Conservation (phyloP, 768 basidiomycete genomes). For the Saitozyma podzolica region DNA sequence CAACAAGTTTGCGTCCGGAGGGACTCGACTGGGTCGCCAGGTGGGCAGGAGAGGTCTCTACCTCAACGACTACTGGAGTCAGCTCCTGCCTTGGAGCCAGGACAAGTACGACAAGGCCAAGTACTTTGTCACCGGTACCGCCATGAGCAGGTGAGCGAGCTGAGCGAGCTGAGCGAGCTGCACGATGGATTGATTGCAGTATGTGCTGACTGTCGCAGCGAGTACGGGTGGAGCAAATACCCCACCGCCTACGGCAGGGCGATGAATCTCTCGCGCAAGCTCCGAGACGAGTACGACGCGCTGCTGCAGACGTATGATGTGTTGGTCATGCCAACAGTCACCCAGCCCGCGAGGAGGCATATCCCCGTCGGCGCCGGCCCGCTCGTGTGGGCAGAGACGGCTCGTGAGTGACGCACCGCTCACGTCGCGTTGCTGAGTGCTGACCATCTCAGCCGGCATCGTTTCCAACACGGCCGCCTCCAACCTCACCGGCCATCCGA, state of each 20-base stretch:
- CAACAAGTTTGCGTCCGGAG: conserved; percentile 31
- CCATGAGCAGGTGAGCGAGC: conserved; percentile 22
- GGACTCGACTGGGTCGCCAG: conserved; percentile 33
- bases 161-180: conserved; percentile 9
- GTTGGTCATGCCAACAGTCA: conserved; percentile 54
- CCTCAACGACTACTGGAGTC: conserved; percentile 48
- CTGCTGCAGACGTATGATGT: conserved; percentile 48
- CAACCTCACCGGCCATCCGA: conserved; percentile 55
- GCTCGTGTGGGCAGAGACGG: conserved; percentile 28
- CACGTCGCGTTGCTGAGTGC: not conserved
- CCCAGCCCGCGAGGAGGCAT: conserved; percentile 52
- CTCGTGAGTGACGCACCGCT: conserved; percentile 19
- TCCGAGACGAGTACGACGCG: conserved; percentile 52
- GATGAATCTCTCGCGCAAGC: conserved; percentile 54
- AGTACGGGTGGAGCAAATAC: conserved; percentile 50
- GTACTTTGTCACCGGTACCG: conserved; percentile 25
- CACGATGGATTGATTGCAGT: too few species aligned
- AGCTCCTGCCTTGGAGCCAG: conserved; percentile 53
- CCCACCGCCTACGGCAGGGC: conserved; percentile 52
- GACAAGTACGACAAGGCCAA: conserved; percentile 54
- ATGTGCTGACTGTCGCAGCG: conserved; percentile 24
- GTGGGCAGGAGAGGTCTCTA: conserved; percentile 51
- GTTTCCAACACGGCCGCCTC: conserved; percentile 39
- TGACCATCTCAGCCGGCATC: conserved; percentile 26
- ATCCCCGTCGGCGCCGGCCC: conserved; percentile 37